Percentiles rank a stretch among this genome's conserved stretches.
Evolutionary conservation across 2,329 filamentous ascomycete species (phyloP).

Genomic region (Ambrosiella xylebori): DNA sequence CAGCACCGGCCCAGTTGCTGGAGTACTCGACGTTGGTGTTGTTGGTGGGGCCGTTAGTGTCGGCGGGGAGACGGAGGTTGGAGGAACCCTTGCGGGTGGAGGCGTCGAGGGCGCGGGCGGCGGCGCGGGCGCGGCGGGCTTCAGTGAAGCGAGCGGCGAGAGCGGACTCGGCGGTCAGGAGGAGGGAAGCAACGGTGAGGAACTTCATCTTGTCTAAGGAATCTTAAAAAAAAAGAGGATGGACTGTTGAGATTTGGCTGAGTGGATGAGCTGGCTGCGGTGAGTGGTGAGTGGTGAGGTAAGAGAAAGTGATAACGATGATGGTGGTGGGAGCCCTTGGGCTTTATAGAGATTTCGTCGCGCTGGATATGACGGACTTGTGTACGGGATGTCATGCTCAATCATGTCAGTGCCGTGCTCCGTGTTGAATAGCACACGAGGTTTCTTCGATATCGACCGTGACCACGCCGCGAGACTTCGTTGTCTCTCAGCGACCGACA

Average conservation of each 20-base stretch:
- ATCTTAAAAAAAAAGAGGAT: neutral
- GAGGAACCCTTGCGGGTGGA: conserved; percentile 1
- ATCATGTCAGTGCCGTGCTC: neutral
- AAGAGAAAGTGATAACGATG: neutral
- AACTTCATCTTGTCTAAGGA: conserved; percentile 8
- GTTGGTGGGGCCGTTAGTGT: conserved; percentile 1
- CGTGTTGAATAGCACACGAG: neutral
- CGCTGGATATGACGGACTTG: neutral
- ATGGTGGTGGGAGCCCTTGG: neutral
- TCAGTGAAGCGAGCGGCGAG: conserved; percentile 7
- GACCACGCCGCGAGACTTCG: neutral
- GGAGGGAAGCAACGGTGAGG: conserved; percentile 4
- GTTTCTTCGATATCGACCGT: neutral
- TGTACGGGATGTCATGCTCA: neutral
- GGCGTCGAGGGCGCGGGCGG: neutral
- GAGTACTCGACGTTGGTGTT: conserved; percentile 15
- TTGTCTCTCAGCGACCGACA: neutral
- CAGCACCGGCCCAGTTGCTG: conserved; percentile 19
- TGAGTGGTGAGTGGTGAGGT: neutral
- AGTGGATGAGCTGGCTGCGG: neutral
- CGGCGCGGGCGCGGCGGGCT: conserved; percentile 6
- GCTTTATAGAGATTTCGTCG: neutral
- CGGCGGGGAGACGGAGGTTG: conserved; percentile 6
- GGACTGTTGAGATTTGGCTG: neutral
- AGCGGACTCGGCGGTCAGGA: conserved; percentile 1